Percentiles rank a stretch among this genome's conserved stretches.
Conservation (phyloP, 2,329 filamentous ascomycete genomes). For the Bipolaris gigantea region DNA sequence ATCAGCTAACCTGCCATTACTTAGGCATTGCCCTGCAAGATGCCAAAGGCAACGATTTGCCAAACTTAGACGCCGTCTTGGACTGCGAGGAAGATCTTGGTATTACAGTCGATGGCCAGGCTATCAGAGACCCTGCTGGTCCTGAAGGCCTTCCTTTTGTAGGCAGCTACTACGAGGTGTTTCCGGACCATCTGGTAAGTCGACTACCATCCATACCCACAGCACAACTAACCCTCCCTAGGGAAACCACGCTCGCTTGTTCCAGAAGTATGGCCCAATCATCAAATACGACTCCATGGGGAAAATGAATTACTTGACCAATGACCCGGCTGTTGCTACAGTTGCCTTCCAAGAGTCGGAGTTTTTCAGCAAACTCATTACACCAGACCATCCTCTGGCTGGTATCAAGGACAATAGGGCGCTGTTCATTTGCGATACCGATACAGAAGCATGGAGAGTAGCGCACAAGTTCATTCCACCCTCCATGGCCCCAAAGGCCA, state of each 20-base stretch:
- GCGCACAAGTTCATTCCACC: conserved; percentile 21
- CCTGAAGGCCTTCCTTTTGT: conserved; percentile 17
- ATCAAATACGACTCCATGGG: conserved; percentile 17
- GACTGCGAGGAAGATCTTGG: conserved; percentile 19
- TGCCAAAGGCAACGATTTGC: conserved; percentile 11
- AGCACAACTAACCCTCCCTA: neutral
- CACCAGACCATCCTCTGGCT: conserved; percentile 9
- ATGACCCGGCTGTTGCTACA: conserved; percentile 15
- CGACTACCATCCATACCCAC: neutral
- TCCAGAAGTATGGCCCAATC: conserved; percentile 15
- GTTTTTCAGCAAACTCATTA: conserved; percentile 19
- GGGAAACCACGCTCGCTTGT: conserved; percentile 19
- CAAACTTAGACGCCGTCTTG: conserved; percentile 15
- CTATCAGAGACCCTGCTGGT: conserved; percentile 13
- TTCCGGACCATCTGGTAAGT: conserved; percentile 19
- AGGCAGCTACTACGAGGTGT: conserved; percentile 19
- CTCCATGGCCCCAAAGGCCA: conserved; percentile 14
- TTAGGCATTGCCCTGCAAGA: conserved; percentile 17
- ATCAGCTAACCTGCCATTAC: neutral
- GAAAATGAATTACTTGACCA: conserved; percentile 12
- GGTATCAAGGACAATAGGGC: conserved; percentile 17
- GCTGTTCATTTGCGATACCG: conserved; percentile 15
- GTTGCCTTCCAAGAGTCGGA: conserved; percentile 15
- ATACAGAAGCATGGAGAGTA: conserved; percentile 12
- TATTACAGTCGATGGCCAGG: conserved; percentile 15